phyloP scores from a whole-genome alignment of 192 early-diverging fungal genomes.

The Rhizophagus prolifer region DNA sequence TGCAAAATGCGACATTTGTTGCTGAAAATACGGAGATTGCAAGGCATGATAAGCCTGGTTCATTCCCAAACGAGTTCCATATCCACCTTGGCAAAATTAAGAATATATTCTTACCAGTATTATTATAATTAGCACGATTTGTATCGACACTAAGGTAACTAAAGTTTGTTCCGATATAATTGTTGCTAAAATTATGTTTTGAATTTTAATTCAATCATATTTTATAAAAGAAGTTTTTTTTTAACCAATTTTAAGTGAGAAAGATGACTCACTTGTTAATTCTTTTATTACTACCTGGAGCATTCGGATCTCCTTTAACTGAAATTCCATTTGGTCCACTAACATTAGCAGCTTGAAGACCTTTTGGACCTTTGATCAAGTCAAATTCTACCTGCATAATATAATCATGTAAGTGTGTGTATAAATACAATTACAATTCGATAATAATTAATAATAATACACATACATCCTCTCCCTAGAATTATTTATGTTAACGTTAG shows the following conservation, averaged over 20 bases:
- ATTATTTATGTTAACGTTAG: background rate
- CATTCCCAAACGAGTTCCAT: background rate
- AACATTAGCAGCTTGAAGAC: constrained; percentile 79
- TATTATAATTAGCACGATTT: background rate
- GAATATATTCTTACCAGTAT: background rate
- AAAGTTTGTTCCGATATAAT: background rate
- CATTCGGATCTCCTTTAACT: constrained; percentile 78
- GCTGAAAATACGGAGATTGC: background rate
- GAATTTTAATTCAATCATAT: background rate
- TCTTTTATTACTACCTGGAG: background rate
- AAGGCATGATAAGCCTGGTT: background rate
- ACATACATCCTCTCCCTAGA: constrained; percentile 53
- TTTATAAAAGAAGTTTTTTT: background rate
- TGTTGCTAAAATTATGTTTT: background rate
- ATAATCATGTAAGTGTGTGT: background rate
- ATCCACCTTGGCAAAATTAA: background rate
- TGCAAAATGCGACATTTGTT: background rate
- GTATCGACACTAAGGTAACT: background rate
- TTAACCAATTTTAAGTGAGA: background rate
- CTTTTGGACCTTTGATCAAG: constrained; percentile 72
- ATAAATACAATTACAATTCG: background rate
- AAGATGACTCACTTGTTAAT: background rate
- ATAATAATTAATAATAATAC: background rate
- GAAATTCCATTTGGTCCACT: constrained; percentile 67
- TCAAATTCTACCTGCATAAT: constrained; percentile 66